Evolutionary conservation across 805 yeast genomes (phyloP).

Genomic region (Saccharomycopsis sp.): DNA sequence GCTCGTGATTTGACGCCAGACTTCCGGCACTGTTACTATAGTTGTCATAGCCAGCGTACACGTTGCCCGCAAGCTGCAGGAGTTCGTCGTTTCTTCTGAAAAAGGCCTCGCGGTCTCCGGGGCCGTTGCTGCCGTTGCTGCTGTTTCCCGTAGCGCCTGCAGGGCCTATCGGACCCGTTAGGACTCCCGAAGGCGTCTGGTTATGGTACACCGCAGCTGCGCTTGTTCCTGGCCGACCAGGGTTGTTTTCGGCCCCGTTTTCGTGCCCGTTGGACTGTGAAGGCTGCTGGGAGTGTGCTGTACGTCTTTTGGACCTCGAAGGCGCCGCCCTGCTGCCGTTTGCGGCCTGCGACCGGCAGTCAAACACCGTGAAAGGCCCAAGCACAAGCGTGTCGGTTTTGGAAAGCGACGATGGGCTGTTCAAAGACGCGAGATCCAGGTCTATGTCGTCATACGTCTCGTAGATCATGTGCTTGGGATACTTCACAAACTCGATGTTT

Average conservation of each 20-base stretch:
- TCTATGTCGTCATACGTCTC: constrained; percentile 81
- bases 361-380: constrained; percentile 83
- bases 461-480: constrained; percentile 53
- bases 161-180: no score
- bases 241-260: neutral
- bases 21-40: constrained; percentile 16
- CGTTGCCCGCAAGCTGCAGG: neutral
- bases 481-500: constrained; percentile 65
- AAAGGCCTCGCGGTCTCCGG: neutral
- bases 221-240: neutral
- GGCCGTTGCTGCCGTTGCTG: neutral
- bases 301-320: neutral
- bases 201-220: neutral
- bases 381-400: constrained; percentile 43
- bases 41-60: neutral
- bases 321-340: neutral
- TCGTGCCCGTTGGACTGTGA: neutral
- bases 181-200: no score
- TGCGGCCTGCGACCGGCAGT: constrained; percentile 3
- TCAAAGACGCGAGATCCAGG: constrained; percentile 54
- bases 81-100: neutral
- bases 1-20: neutral
- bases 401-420: constrained; percentile 35
- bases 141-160: neutral
- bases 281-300: neutral